These are phyloP conservation scores for Amanita jacksonii DNA, from an alignment of 768 basidiomycete genomes.

Conservation along the genomic window DNA sequence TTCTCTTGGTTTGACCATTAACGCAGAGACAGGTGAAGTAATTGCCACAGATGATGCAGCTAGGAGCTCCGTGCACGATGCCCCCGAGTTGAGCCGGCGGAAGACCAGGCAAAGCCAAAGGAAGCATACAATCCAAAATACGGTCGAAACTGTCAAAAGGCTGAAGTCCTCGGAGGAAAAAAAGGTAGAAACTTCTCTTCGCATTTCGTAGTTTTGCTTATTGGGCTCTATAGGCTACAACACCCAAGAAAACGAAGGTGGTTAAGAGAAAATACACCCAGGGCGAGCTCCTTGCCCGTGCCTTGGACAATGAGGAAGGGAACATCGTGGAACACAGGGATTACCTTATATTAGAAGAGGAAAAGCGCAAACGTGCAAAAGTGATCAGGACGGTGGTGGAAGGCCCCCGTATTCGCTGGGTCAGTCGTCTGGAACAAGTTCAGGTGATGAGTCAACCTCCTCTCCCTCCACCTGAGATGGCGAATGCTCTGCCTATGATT, in stretches of 20 bases:
- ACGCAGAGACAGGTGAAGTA: slow-evolving; percentile 55
- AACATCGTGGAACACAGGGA: slow-evolving; percentile 72
- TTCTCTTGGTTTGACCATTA: slow-evolving; percentile 42
- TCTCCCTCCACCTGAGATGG: slow-evolving; percentile 4
- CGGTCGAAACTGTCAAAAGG: slow-evolving; percentile 55
- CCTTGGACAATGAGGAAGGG: slow-evolving; percentile 80
- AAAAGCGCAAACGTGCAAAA: slow-evolving; percentile 61
- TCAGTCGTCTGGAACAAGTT: slow-evolving; percentile 54
- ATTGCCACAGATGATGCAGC: slow-evolving; percentile 22
- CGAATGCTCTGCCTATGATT: no score
- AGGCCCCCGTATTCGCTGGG: slow-evolving; percentile 64
- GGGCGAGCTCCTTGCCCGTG: slow-evolving; percentile 74
- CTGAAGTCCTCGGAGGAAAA: slow-evolving; percentile 55
- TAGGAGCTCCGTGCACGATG: slow-evolving; percentile 12
- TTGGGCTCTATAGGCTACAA: slow-evolving; percentile 33
- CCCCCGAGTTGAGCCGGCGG: slow-evolving; percentile 10
- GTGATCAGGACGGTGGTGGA: slow-evolving; percentile 52
- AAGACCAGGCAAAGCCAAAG: slow-evolving; percentile 51
- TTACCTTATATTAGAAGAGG: slow-evolving; percentile 74
- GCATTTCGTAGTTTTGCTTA: neutral
- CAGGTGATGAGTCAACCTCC: slow-evolving; percentile 23
- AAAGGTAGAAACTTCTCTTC: slow-evolving; percentile 22
- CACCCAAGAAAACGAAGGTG: slow-evolving; percentile 52
- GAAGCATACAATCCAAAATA: slow-evolving; percentile 61
- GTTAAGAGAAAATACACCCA: slow-evolving; percentile 54